Conservation (phyloP, 495 filamentous ascomycete genomes). For the Penicillium turbatum region DNA sequence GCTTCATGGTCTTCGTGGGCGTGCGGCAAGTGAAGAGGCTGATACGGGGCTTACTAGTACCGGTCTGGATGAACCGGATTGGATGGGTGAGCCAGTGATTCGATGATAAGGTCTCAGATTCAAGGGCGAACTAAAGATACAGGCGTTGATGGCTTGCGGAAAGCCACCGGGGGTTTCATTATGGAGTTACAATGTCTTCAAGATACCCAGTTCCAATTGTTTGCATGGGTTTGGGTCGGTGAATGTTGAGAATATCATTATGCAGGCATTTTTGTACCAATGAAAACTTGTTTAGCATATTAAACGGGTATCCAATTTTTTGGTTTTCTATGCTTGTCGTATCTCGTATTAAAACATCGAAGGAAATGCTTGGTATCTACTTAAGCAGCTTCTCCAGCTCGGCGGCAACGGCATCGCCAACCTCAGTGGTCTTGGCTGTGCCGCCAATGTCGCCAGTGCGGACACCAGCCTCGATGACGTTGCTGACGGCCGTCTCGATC, state of each 20-base stretch:
- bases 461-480: slow-evolving; percentile 49
- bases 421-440: slow-evolving; percentile 46
- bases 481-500: slow-evolving; percentile 51
- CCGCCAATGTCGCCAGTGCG: slow-evolving; percentile 54
- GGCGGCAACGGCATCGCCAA: slow-evolving; percentile 50
- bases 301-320: slow-evolving; percentile 30
- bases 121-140: not conserved
- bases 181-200: slow-evolving; percentile 22
- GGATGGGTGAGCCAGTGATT: slow-evolving; percentile 58
- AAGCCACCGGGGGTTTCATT: slow-evolving; percentile 6
- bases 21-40: slow-evolving; percentile 19
- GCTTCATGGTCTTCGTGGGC: slow-evolving; percentile 19
- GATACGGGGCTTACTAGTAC: slow-evolving; percentile 24
- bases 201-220: slow-evolving; percentile 32
- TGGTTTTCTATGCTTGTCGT: slow-evolving; percentile 21
- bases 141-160: slow-evolving; percentile 2
- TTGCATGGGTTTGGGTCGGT: slow-evolving; percentile 1
- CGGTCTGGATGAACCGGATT: slow-evolving; percentile 50
- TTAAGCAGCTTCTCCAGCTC: slow-evolving; percentile 48
- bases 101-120: slow-evolving; percentile 23
- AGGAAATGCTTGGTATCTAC: slow-evolving; percentile 16
- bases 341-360: slow-evolving; percentile 20
- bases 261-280: not conserved
- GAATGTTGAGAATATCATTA: not conserved
- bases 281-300: slow-evolving; percentile 3